phyloP scores from a whole-genome alignment of 2,329 filamentous ascomycete genomes.

The Colletotrichum sp. region DNA sequence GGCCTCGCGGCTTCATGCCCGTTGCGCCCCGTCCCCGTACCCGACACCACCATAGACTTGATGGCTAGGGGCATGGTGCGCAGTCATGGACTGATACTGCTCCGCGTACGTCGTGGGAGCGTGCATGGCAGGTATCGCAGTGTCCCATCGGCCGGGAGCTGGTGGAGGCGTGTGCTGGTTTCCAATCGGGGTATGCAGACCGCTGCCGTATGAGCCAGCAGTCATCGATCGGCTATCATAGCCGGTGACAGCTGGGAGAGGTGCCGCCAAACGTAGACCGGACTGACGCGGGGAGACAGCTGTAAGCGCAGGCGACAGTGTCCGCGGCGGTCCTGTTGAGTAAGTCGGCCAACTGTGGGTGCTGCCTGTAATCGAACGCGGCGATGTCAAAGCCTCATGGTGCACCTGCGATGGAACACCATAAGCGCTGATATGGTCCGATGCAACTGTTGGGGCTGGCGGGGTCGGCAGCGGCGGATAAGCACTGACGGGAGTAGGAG shows the following conservation, averaged over 20 bases:
- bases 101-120: slow-evolving; percentile 41
- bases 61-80: slow-evolving; percentile 36
- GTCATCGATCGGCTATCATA: slow-evolving; percentile 41
- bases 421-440: slow-evolving; percentile 43
- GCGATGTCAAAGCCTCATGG: slow-evolving; percentile 58
- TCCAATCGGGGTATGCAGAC: slow-evolving; percentile 41
- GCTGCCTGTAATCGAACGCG: slow-evolving; percentile 55
- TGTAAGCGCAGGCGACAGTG: slow-evolving; percentile 49
- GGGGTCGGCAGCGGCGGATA: slow-evolving; percentile 55
- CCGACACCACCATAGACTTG: slow-evolving; percentile 47
- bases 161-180: slow-evolving; percentile 27
- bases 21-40: slow-evolving; percentile 48
- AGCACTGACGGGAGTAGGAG: slow-evolving; percentile 39
- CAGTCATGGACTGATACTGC: slow-evolving; percentile 41
- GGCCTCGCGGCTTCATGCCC: slow-evolving; percentile 37
- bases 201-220: slow-evolving; percentile 42
- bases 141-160: slow-evolving; percentile 40
- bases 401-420: slow-evolving; percentile 43
- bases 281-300: slow-evolving; percentile 36
- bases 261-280: slow-evolving; percentile 20
- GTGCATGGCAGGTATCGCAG: slow-evolving; percentile 28
- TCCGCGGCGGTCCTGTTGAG: slow-evolving; percentile 41
- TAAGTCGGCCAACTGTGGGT: slow-evolving; percentile 56
- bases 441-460: slow-evolving; percentile 37
- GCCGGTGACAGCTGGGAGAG: slow-evolving; percentile 43